A percentile compares a stretch with the other conserved stretches of the same genome.
Evolutionary conservation across 2,329 filamentous ascomycete genomes (phyloP).

Genomic region (Calonectria pseudoreteaudii): DNA sequence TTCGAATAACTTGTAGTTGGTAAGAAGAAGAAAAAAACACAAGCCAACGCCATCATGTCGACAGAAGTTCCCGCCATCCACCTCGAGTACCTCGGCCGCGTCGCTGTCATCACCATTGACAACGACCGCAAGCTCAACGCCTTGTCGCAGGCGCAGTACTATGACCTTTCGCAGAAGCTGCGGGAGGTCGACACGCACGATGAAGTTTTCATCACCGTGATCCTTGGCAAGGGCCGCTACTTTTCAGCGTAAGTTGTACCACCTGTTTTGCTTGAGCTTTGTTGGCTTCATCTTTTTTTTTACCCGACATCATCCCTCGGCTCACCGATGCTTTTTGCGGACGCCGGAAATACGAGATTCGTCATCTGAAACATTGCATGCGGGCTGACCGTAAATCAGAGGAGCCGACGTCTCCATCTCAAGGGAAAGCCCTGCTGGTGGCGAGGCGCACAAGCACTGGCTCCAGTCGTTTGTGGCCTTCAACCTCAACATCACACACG

Average conservation of each 20-base stretch:
- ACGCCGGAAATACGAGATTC: not conserved
- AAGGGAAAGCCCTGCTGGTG: constrained; percentile 54
- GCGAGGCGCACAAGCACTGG: constrained; percentile 63
- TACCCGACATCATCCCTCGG: not conserved
- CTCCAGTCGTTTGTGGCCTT: constrained; percentile 80
- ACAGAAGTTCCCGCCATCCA: constrained; percentile 44
- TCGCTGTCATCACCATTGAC: constrained; percentile 85
- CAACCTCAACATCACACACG: constrained; percentile 90
- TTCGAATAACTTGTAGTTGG: not conserved
- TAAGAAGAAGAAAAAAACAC: not conserved
- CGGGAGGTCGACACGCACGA: constrained; percentile 82
- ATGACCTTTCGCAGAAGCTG: constrained; percentile 77
- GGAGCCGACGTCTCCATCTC: constrained; percentile 81
- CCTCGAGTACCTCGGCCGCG: constrained; percentile 55
- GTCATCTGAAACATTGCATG: not conserved
- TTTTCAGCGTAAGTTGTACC: constrained; percentile 86
- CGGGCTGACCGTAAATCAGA: constrained; percentile 56
- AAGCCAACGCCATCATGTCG: constrained; percentile 25
- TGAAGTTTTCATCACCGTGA: constrained; percentile 85
- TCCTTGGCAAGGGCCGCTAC: constrained; percentile 84
- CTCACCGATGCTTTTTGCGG: not conserved
- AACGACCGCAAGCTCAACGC: constrained; percentile 90
- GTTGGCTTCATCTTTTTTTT: not conserved
- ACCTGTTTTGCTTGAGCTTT: not conserved
- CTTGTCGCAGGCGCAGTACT: constrained; percentile 79